Evolutionary conservation across 176 grass and related monocot species (phyloP).

Genomic region (Panicum miliaceum): DNA sequence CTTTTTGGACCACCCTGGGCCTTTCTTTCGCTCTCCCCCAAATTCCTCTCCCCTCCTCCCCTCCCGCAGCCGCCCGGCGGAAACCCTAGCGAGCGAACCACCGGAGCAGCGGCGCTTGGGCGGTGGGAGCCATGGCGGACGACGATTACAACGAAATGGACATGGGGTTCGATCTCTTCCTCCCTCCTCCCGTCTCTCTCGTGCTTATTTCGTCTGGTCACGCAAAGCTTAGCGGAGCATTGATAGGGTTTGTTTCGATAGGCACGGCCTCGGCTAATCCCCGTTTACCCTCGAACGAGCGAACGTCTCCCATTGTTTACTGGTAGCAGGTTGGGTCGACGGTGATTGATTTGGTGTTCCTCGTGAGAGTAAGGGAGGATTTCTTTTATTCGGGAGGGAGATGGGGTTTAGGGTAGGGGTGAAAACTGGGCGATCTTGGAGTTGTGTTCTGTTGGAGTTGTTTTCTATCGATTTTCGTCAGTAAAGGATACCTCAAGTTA

Average conservation of each 20-base stretch:
- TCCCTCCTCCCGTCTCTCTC: neutral
- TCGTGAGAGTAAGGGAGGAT: neutral
- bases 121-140: slow-evolving; percentile 53
- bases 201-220: neutral
- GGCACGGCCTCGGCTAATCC: neutral
- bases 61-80: neutral
- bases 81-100: slow-evolving; percentile 42
- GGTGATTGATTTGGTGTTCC: neutral
- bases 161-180: slow-evolving; percentile 32
- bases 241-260: slow-evolving; percentile 46
- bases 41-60: neutral
- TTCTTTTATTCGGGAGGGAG: neutral
- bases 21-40: neutral
- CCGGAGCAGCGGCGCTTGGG: slow-evolving; percentile 5
- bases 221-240: neutral
- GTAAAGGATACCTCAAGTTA: neutral
- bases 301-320: neutral
- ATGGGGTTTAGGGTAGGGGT: slow-evolving; percentile 8
- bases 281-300: neutral
- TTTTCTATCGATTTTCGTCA: neutral
- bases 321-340: neutral
- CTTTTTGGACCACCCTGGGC: too few species aligned
- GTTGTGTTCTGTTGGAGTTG: neutral
- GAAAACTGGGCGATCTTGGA: neutral
- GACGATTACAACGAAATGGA: slow-evolving; percentile 47